Evolutionary conservation across 129 eudicot genomes (phyloP).

Genomic region (Saussurea involucrata): DNA sequence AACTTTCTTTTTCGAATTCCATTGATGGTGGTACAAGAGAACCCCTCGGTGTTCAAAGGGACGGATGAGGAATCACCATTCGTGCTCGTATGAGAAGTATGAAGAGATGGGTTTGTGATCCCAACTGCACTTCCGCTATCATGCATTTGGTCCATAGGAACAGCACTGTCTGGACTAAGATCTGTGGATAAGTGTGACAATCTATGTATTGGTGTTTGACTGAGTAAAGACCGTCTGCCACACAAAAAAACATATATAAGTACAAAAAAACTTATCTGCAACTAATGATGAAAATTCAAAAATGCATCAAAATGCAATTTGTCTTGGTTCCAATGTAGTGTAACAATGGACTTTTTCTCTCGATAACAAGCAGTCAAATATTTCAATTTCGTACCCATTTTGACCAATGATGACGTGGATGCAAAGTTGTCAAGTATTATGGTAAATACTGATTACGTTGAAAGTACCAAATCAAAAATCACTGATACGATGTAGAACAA

Average conservation of each 20-base stretch:
- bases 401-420: too few species aligned
- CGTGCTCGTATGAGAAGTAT: constrained; percentile 31
- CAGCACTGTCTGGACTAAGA: constrained; percentile 39
- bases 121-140: constrained; percentile 40
- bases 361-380: too few species aligned
- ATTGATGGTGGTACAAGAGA: constrained; percentile 11
- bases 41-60: constrained; percentile 13
- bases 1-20: constrained; percentile 52
- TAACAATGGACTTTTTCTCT: not conserved
- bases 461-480: not conserved
- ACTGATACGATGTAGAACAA: not conserved
- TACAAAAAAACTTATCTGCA: not conserved
- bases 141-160: constrained; percentile 16
- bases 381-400: too few species aligned
- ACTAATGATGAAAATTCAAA: not conserved
- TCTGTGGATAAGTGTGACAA: constrained; percentile 21
- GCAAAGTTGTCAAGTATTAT: not conserved
- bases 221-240: constrained; percentile 87
- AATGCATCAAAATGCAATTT: not conserved
- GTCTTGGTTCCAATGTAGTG: not conserved
- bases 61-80: constrained; percentile 29
- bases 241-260: not conserved
- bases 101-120: constrained; percentile 24
- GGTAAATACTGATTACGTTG: not conserved
- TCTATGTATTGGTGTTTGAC: constrained; percentile 64